Evolutionary conservation across 2,329 filamentous ascomycete species (phyloP), one percentile per base, ranked within the genome.

Genomic region (Fusarium sulawesiense): DNA sequence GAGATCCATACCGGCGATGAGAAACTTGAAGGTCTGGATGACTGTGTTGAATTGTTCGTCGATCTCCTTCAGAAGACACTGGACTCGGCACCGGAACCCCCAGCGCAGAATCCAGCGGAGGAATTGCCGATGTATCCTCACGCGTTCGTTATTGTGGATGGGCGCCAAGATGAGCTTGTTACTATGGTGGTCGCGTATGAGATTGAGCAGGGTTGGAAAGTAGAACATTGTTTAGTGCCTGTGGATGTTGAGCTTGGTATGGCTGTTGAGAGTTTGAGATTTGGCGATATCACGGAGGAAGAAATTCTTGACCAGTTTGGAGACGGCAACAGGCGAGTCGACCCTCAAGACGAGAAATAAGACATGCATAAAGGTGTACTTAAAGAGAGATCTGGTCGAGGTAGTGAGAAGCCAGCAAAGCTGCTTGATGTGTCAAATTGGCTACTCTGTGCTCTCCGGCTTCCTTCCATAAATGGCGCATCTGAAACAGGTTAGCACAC

Each of bases 1-100:
- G 48, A 20, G 11, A 4, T 25, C 2, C 14, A 12, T 3, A 23
- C 4, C 4, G 1, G 1, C 0, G 2, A 20, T 7, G 4, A 3
- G 0, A 13, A 21, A 0, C 4, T 40, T 0, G 14, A 8, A 10
- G 1, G 4, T 0, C 2, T 30, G 0, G 16, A 11, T 3, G n/a
- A 29, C 1, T 48, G 34, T 8, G 3, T 14, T 6, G 1, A 10
- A 3, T 18, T 0, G 16, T 60, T 44, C 3, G 0, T 30, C 7
- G 3, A 2, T 3, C 27, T 18, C 10, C 27, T 60, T 6, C 4
- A 5, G 7, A 6, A 9, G 2, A 1, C 29, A 7, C 57, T 59
- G 10, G 6, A 37, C 2, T 16, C 29, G 4, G 16, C 21, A 5
- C 27, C n/a, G 1, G 6, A 37, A 2, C 9, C 34, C 1, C 10